Evolutionary conservation across 2,329 filamentous ascomycete species (phyloP).

Genomic region (Pseudocercospora crystallina): DNA sequence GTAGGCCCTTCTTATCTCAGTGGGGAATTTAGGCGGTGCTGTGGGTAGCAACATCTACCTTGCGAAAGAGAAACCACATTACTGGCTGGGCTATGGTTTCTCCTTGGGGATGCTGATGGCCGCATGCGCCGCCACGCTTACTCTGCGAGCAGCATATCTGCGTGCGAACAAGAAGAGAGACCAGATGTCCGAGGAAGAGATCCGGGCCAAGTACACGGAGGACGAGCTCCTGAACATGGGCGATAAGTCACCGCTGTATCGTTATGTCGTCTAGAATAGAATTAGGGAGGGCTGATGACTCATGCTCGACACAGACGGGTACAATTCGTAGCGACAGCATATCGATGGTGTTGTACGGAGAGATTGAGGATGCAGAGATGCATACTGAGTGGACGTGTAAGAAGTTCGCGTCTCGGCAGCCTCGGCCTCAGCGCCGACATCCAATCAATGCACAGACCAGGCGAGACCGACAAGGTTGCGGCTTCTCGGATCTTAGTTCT

Average conservation of each 20-base stretch:
- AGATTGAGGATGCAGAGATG: too few relatives aligned
- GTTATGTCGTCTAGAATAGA: slow-evolving; percentile 27
- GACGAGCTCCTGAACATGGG: slow-evolving; percentile 39
- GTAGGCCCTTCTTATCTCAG: slow-evolving; percentile 3
- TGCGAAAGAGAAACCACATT: slow-evolving; percentile 15
- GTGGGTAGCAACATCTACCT: slow-evolving; percentile 23
- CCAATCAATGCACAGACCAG: too few relatives aligned
- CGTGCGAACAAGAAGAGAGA: slow-evolving; percentile 36
- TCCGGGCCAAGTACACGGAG: slow-evolving; percentile 36
- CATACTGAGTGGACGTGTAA: too few relatives aligned
- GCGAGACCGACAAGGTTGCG: too few relatives aligned
- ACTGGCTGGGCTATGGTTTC: slow-evolving; percentile 21
- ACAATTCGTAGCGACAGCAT: too few relatives aligned
- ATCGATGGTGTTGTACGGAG: too few relatives aligned
- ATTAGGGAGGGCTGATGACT: too few relatives aligned
- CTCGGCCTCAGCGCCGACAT: too few relatives aligned
- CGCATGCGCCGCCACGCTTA: slow-evolving; percentile 25
- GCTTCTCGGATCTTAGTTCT: too few relatives aligned
- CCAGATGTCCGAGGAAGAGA: slow-evolving; percentile 34
- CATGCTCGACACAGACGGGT: too few relatives aligned
- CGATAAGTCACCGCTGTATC: slow-evolving; percentile 40
- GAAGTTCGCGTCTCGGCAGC: too few relatives aligned
- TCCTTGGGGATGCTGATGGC: slow-evolving; percentile 22
- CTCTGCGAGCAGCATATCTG: slow-evolving; percentile 23
- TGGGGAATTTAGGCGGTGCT: slow-evolving; percentile 23